Conservation (phyloP, 306 rosid species). For the Canavalia gladiata region DNA sequence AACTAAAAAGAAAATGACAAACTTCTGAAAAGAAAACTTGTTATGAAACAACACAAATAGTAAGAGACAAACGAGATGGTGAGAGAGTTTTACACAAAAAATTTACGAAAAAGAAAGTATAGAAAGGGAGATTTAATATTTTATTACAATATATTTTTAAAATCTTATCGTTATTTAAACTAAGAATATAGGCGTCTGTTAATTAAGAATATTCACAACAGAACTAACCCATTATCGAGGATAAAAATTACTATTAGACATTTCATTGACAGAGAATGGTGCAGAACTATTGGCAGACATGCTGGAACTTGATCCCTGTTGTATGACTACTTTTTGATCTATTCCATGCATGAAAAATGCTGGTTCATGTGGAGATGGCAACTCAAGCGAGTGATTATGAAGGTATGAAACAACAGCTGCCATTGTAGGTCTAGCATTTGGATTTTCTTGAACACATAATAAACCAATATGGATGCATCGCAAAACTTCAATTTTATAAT, state of each 20-base stretch:
- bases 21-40: no score
- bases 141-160: no score
- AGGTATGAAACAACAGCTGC: slow-evolving; percentile 43
- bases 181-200: no score
- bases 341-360: slow-evolving; percentile 3
- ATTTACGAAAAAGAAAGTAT: no score
- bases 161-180: no score
- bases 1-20: no score
- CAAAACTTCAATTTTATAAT: slow-evolving; percentile 20
- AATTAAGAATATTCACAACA: no score
- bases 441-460: slow-evolving; percentile 57
- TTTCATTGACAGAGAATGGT: neutral
- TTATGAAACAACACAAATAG: no score
- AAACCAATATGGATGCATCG: slow-evolving; percentile 56
- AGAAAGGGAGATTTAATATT: no score
- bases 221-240: no score
- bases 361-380: slow-evolving; percentile 54
- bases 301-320: neutral
- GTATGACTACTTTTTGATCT: neutral
- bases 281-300: neutral
- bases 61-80: no score
- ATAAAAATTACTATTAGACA: slow-evolving; percentile 26
- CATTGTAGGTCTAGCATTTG: slow-evolving; percentile 57
- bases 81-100: no score
- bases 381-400: slow-evolving; percentile 13